Evolutionary conservation across 148 eudicot genomes (phyloP).

Genomic region (Rhododendron molle): DNA sequence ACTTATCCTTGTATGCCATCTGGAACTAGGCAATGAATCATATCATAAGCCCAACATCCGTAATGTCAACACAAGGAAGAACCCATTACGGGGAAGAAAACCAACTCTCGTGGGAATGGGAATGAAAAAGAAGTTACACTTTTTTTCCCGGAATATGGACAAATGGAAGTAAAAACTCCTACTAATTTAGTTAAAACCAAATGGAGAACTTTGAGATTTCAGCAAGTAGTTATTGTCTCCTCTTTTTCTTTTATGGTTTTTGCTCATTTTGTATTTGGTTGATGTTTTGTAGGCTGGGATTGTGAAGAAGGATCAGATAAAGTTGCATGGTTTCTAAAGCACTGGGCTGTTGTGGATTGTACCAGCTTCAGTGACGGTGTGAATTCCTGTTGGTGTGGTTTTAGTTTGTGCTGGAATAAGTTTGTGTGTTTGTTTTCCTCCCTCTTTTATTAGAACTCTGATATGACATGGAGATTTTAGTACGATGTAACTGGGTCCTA

Average conservation of each 20-base stretch:
- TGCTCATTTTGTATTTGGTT: not conserved
- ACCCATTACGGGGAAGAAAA: not conserved
- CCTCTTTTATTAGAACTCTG: not conserved
- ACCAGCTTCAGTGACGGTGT: not conserved
- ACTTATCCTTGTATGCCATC: not conserved
- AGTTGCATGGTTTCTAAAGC: slow-evolving; percentile 77
- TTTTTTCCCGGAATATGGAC: not conserved
- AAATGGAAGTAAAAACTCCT: not conserved
- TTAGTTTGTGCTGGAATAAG: not conserved
- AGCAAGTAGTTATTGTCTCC: not conserved
- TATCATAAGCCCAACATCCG: not conserved
- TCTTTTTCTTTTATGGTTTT: not conserved
- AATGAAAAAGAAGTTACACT: not conserved
- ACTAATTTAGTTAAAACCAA: not conserved
- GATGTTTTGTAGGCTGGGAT: slow-evolving; percentile 28
- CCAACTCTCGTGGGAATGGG: not conserved
- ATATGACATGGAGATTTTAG: slow-evolving; percentile 3
- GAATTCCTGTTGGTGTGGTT: not conserved
- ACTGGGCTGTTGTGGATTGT: not conserved
- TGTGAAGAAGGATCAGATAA: slow-evolving; percentile 68
- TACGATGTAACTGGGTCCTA: not conserved
- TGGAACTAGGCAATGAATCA: not conserved
- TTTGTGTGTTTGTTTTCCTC: not conserved
- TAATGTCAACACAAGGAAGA: not conserved
- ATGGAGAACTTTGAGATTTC: not conserved